Evolutionary conservation across 23 red algal genomes (phyloP).

Genomic region (Gracilaria domingensis): DNA sequence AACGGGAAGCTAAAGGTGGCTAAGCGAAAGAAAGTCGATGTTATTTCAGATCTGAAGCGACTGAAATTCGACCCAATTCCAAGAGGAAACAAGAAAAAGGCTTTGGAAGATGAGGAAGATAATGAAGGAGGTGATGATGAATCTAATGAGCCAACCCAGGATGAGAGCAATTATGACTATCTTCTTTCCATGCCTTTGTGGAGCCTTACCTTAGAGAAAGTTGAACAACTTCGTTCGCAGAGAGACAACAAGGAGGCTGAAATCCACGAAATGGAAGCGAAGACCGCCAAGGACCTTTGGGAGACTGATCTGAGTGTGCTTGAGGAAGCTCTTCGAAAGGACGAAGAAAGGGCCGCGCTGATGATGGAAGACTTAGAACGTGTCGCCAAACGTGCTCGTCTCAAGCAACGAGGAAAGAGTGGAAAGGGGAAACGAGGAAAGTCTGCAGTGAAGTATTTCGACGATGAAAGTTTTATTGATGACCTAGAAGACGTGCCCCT

Average conservation of each 20-base stretch:
- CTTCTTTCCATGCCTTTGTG: slow-evolving; percentile 94
- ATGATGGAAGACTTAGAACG: slow-evolving; percentile 65
- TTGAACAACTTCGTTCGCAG: slow-evolving; percentile 77
- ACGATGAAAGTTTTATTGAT: slow-evolving; percentile 25
- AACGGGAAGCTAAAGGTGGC: slow-evolving; percentile 88
- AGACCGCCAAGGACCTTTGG: slow-evolving; percentile 77
- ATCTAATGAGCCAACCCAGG: slow-evolving; percentile 19
- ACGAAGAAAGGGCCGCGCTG: slow-evolving; percentile 25
- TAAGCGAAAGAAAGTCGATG: slow-evolving; percentile 72
- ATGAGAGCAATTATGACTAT: slow-evolving; percentile 78
- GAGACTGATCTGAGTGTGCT: slow-evolving; percentile 76
- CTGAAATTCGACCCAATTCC: slow-evolving; percentile 82
- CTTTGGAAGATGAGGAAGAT: slow-evolving; percentile 45
- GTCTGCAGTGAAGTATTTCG: slow-evolving; percentile 25
- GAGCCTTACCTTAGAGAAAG: slow-evolving; percentile 86
- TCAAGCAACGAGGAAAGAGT: slow-evolving; percentile 17
- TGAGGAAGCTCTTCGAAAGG: slow-evolving; percentile 65
- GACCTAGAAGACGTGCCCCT: slow-evolving; percentile 50
- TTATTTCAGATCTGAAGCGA: slow-evolving; percentile 73
- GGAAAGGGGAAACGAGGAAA: slow-evolving; percentile 55
- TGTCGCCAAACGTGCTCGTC: slow-evolving; percentile 48
- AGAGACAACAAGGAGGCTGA: slow-evolving; percentile 82
- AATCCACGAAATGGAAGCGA: slow-evolving; percentile 65
- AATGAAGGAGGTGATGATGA: slow-evolving; percentile 17
- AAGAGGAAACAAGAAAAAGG: slow-evolving; percentile 5